These are phyloP conservation scores for Penicillium longicatenatum DNA, from an alignment of 495 filamentous ascomycete species.

Conservation along the genomic window DNA sequence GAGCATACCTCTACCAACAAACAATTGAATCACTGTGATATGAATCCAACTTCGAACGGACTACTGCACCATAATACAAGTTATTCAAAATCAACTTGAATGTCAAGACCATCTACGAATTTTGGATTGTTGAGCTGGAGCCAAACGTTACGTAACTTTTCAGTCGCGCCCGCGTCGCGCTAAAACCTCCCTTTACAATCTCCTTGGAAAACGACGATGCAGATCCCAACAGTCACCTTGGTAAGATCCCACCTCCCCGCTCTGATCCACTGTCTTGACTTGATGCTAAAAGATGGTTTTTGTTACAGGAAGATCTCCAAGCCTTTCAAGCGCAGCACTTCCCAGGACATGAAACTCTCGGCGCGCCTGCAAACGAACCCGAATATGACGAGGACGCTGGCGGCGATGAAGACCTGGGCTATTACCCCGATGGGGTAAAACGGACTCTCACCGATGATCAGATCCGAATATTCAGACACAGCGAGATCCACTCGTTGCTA, in stretches of 20 bases:
- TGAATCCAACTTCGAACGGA: background rate
- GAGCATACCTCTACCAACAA: conserved; percentile 46
- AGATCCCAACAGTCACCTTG: conserved; percentile 51
- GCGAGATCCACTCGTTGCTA: conserved; percentile 76
- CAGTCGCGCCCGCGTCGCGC: conserved; percentile 13
- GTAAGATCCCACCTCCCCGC: conserved; percentile 39
- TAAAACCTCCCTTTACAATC: conserved; percentile 1
- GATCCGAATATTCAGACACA: conserved; percentile 87
- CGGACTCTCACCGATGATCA: conserved; percentile 91
- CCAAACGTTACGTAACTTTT: background rate
- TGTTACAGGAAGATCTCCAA: conserved; percentile 65
- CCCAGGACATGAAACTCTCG: conserved; percentile 32
- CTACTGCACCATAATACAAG: background rate
- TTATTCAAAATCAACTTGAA: background rate
- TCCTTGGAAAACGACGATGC: conserved; percentile 13
- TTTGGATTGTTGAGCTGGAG: background rate
- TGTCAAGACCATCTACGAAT: background rate
- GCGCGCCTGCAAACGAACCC: conserved; percentile 25
- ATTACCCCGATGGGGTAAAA: conserved; percentile 86
- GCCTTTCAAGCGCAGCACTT: conserved; percentile 70
- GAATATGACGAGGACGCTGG: conserved; percentile 40
- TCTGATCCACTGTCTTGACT: background rate
- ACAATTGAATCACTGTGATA: background rate
- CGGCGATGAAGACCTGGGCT: conserved; percentile 77
- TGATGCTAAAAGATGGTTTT: background rate